These are phyloP conservation scores for Neonectria faginata DNA, from an alignment of 2,329 filamentous ascomycete species.

Conservation along the genomic window DNA sequence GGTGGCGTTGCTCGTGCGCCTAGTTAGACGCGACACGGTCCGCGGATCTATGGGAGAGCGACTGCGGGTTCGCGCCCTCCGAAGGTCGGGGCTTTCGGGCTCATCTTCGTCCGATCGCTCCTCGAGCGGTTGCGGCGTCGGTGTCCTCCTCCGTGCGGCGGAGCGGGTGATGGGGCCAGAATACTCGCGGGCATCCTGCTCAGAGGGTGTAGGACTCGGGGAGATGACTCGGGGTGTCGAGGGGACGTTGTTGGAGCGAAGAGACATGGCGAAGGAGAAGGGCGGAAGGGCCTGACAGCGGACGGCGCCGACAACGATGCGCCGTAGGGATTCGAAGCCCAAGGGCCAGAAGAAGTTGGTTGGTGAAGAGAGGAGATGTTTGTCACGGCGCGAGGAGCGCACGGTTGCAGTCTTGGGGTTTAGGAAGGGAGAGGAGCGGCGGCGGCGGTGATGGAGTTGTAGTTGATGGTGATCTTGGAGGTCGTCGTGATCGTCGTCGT, in stretches of 20 bases:
- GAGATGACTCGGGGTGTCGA: slow-evolving; percentile 89
- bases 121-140: slow-evolving; percentile 69
- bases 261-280: slow-evolving; percentile 67
- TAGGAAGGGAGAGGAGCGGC: slow-evolving; percentile 27
- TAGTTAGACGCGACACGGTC: slow-evolving; percentile 65
- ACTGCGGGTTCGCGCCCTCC: slow-evolving; percentile 76
- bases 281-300: slow-evolving; percentile 68
- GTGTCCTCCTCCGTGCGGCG: slow-evolving; percentile 68
- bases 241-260: slow-evolving; percentile 69
- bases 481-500: slow-evolving; percentile 34
- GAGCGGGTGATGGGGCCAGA: slow-evolving; percentile 83
- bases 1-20: slow-evolving; percentile 55
- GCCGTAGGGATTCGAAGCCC: slow-evolving; percentile 60
- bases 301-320: slow-evolving; percentile 68
- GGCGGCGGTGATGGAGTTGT: slow-evolving; percentile 33
- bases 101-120: slow-evolving; percentile 67
- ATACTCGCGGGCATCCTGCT: slow-evolving; percentile 58
- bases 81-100: slow-evolving; percentile 60
- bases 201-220: slow-evolving; percentile 76
- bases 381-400: slow-evolving; percentile 63
- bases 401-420: slow-evolving; percentile 35
- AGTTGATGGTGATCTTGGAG: slow-evolving; percentile 38
- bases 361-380: slow-evolving; percentile 57
- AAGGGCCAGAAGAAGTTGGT: slow-evolving; percentile 57
- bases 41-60: slow-evolving; percentile 72